Conservation (phyloP, 2,329 filamentous ascomycete species). For the Ophiostoma himal-ulmi region DNA sequence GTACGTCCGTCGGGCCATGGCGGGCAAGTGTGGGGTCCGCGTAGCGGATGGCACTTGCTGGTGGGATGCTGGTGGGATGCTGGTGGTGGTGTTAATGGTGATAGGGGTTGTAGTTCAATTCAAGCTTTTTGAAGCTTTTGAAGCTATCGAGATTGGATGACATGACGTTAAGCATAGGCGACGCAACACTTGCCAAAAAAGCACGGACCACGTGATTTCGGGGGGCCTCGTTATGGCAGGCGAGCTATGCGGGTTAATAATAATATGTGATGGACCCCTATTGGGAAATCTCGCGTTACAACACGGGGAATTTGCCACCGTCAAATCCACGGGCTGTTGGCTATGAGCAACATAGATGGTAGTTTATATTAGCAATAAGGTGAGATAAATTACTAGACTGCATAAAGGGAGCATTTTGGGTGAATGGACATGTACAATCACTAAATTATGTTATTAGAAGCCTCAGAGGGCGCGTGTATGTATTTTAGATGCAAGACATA, state of each 20-base stretch:
- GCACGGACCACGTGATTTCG: slow-evolving; percentile 8
- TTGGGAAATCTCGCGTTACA: neutral
- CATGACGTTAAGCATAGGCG: slow-evolving; percentile 2
- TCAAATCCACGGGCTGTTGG: neutral
- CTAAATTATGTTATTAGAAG: neutral
- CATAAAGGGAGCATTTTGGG: slow-evolving; percentile 4
- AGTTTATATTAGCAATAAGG: neutral
- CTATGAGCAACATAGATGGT: neutral
- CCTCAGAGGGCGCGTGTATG: neutral
- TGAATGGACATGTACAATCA: neutral
- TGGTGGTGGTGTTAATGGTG: neutral
- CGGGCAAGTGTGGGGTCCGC: slow-evolving; percentile 25
- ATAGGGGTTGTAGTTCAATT: neutral
- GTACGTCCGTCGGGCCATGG: slow-evolving; percentile 53
- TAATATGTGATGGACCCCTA: neutral
- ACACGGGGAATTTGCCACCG: neutral
- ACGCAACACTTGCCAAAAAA: neutral
- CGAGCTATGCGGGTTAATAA: too few species aligned
- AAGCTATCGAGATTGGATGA: neutral
- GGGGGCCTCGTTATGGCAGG: neutral
- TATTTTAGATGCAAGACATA: neutral
- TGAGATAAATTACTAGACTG: neutral
- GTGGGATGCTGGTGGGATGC: neutral
- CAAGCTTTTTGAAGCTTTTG: neutral
- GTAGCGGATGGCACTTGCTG: neutral